phyloP scores from a whole-genome alignment of 2,329 filamentous ascomycete species.

The Whalleya microplaca region DNA sequence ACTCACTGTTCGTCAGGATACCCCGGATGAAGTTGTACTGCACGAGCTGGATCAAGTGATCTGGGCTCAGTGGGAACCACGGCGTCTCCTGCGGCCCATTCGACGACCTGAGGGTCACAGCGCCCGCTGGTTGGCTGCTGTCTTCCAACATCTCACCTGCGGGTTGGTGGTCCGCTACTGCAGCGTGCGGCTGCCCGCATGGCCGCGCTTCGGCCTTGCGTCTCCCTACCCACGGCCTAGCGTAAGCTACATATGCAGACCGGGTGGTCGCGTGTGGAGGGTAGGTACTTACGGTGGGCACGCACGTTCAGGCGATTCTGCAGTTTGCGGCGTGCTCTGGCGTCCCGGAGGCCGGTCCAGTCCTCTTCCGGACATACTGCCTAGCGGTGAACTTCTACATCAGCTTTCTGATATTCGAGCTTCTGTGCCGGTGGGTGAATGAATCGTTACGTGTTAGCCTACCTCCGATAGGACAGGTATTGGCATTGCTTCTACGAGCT shows the following conservation, averaged over 20 bases:
- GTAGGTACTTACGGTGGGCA: conserved; percentile 24
- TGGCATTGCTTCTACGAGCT: neutral
- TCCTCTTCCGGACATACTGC: conserved; percentile 21
- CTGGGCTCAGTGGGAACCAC: conserved; percentile 29
- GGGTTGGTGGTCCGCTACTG: neutral
- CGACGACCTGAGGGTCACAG: neutral
- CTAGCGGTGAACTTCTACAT: conserved; percentile 4
- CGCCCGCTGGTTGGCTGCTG: neutral
- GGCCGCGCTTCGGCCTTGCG: conserved; percentile 8
- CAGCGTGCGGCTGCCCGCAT: neutral
- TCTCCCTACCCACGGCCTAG: conserved; percentile 15
- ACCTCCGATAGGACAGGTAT: conserved; percentile 19
- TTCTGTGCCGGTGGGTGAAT: neutral
- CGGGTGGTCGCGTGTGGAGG: neutral
- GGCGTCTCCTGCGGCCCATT: neutral
- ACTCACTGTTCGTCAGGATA: conserved; percentile 37
- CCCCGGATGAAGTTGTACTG: conserved; percentile 45
- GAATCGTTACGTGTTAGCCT: neutral
- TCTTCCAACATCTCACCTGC: neutral
- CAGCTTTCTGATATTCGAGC: neutral
- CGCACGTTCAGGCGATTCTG: conserved; percentile 27
- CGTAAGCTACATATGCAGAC: neutral
- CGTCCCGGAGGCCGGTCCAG: conserved; percentile 28
- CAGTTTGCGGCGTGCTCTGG: conserved; percentile 24
- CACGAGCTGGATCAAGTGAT: conserved; percentile 41